phyloP scores from a whole-genome alignment of 176 grass and related monocot species.

The Oryza australiensis region DNA sequence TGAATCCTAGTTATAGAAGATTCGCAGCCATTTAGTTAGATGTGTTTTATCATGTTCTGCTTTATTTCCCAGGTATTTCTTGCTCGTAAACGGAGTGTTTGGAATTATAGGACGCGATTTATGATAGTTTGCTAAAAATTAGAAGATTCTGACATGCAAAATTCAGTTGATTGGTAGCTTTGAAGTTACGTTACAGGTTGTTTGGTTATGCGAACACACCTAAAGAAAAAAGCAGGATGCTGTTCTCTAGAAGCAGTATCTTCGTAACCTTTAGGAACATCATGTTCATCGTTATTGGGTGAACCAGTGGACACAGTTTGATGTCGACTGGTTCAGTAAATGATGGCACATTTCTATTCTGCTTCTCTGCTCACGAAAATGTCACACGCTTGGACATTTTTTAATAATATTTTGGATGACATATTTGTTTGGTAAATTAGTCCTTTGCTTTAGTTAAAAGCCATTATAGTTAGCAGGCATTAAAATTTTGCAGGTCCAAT shows the following conservation, averaged over 20 bases:
- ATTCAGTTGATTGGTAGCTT: not conserved
- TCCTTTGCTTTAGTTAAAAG: not conserved
- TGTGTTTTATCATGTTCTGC: not conserved
- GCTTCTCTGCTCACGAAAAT: not conserved
- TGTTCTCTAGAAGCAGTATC: conserved; percentile 39
- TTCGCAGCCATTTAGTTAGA: no score
- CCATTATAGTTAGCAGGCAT: not conserved
- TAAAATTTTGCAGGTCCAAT: not conserved
- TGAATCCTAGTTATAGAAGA: not conserved
- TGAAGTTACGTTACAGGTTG: not conserved
- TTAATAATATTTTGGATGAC: not conserved
- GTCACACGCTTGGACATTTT: no score
- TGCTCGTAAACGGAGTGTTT: not conserved
- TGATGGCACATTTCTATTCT: conserved; percentile 36
- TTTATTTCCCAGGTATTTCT: not conserved
- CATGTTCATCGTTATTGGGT: conserved; percentile 59
- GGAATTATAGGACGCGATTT: not conserved
- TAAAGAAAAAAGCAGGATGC: conserved; percentile 47
- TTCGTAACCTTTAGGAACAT: conserved; percentile 60
- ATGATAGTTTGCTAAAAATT: not conserved
- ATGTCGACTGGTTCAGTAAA: conserved; percentile 63
- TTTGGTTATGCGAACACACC: not conserved
- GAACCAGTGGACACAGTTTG: conserved; percentile 37
- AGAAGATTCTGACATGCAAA: not conserved
- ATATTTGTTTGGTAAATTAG: not conserved